Evolutionary conservation across 768 basidiomycete genomes (phyloP).

Genomic region (Macrolepiota albuminosa): DNA sequence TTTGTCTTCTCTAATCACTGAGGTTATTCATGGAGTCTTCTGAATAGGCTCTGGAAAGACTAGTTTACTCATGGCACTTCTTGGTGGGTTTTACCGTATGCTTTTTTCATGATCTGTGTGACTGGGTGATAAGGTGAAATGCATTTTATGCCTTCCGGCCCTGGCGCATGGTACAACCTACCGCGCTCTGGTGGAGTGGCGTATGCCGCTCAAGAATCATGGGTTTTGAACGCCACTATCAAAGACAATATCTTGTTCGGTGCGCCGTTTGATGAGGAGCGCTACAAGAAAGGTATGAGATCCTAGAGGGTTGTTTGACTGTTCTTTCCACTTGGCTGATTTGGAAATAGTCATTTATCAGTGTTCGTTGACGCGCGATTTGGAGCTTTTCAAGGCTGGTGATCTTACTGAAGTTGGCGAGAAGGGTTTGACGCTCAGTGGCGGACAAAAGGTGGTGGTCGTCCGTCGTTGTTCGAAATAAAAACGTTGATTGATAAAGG

Average conservation of each 20-base stretch:
- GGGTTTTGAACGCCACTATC: conserved; percentile 79
- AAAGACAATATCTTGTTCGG: conserved; percentile 83
- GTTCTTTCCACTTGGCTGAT: not conserved
- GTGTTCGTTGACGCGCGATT: conserved; percentile 65
- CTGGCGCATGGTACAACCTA: conserved; percentile 62
- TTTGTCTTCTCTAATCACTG: not conserved
- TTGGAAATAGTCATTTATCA: conserved; percentile 52
- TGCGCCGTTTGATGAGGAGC: conserved; percentile 62
- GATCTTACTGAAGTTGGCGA: conserved; percentile 69
- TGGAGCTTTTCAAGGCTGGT: conserved; percentile 62
- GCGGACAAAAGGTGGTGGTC: conserved; percentile 33
- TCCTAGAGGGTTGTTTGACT: not conserved
- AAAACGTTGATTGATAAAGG: not conserved
- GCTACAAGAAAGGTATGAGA: conserved; percentile 52
- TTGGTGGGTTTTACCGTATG: conserved; percentile 25
- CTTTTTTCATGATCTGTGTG: not conserved
- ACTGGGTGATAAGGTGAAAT: conserved; percentile 43
- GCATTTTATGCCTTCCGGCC: conserved; percentile 49
- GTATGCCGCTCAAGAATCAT: conserved; percentile 79
- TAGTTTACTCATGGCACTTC: conserved; percentile 58
- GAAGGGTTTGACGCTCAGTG: conserved; percentile 55
- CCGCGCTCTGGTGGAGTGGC: conserved; percentile 67
- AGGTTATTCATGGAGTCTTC: not conserved
- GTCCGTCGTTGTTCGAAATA: too few species aligned
- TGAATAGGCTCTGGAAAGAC: conserved; percentile 49